Percentiles rank a stretch among this genome's conserved stretches.
Conservation (phyloP, 805 yeast genomes). For the Yarrowia sp. region DNA sequence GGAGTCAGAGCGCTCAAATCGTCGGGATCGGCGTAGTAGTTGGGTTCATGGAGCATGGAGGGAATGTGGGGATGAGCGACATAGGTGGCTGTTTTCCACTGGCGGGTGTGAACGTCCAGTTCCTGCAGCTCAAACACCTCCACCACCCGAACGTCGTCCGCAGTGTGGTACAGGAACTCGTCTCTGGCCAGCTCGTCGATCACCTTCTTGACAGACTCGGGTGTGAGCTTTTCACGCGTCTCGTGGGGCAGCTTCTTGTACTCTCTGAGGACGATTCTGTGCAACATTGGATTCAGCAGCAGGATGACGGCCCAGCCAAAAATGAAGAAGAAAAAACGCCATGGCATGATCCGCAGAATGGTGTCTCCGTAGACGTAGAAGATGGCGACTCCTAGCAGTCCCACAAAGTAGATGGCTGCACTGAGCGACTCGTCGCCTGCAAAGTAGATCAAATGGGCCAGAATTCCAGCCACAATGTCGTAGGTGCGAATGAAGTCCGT, state of each 20-base stretch:
- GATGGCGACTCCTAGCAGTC: slow-evolving; percentile 44
- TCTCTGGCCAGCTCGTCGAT: slow-evolving; percentile 2
- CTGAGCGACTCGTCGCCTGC: slow-evolving; percentile 58
- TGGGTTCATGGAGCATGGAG: slow-evolving; percentile 30
- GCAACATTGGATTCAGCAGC: slow-evolving; percentile 39
- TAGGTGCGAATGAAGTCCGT: slow-evolving; percentile 65
- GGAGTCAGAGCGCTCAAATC: neutral
- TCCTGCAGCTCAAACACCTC: slow-evolving; percentile 57
- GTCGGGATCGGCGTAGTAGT: slow-evolving; percentile 4
- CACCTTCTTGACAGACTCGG: neutral
- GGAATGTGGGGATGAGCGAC: slow-evolving; percentile 39
- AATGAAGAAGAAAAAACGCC: slow-evolving; percentile 51
- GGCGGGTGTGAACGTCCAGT: slow-evolving; percentile 37
- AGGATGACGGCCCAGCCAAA: slow-evolving; percentile 58
- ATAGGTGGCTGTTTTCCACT: slow-evolving; percentile 47
- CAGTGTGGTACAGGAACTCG: slow-evolving; percentile 9
- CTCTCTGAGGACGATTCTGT: slow-evolving; percentile 24
- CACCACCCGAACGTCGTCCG: slow-evolving; percentile 47
- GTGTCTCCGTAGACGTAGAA: slow-evolving; percentile 48
- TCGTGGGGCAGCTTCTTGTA: slow-evolving; percentile 15
- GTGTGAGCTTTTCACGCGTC: neutral
- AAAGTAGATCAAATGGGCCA: slow-evolving; percentile 67
- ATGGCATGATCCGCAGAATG: slow-evolving; percentile 50
- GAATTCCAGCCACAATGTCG: slow-evolving; percentile 60
- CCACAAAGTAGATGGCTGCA: slow-evolving; percentile 12